Base-by-base conservation (phyloP, 192 early-diverging fungal genomes). In the Piromyces finnis region DNA sequence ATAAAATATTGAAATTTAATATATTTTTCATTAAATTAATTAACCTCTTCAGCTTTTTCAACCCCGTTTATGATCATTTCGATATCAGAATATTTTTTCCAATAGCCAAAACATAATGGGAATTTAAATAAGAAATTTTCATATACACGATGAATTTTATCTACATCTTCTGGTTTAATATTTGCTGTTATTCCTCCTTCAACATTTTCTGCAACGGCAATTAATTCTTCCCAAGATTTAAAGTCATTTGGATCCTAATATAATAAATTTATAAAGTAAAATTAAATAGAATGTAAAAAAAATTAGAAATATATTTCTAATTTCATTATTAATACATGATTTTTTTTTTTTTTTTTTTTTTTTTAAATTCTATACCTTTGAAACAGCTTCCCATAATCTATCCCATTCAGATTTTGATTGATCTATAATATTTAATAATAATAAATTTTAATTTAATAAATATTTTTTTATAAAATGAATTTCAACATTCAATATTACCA, bases 21-120 rank as follows among this genome's bases (percentile, higher is more conserved):
- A n/a, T n/a, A n/a, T 32, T 32, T 32, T 32, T 32, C 30, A 32
- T 77, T 29, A n/a, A 78, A 14, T 5, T 2, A 29, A 4, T 29
- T 16, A 81, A 93, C 92, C 84, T 90, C 88, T 78, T 87, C 88
- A 6, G 92, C 92, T 28, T 87, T 89, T 13, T 84, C 84, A n/a
- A 82, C 77, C 13, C 91, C 91, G 16, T 87, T 84, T n/a, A 91
- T 79, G 12, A 83, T 78, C 29, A 85, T 80, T 78, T 89, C 90
- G 77, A 88, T 82, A 81, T 93, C 92, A 0, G 92, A 90, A 82
- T 92, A 93, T 82, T 93, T 93, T 80, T 92, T 92, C 92, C 92
- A 93, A 82, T 93, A 93, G 30, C 91, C 92, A 83, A 93, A 93
- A 83, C 92, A 93, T 27, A 93, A 84, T 15, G 92, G 92, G 80